Evolutionary conservation across 352 stramenopile species (phyloP), one percentile per base, ranked within the genome.

Genomic region (Globisporangium cylindrosporum): DNA sequence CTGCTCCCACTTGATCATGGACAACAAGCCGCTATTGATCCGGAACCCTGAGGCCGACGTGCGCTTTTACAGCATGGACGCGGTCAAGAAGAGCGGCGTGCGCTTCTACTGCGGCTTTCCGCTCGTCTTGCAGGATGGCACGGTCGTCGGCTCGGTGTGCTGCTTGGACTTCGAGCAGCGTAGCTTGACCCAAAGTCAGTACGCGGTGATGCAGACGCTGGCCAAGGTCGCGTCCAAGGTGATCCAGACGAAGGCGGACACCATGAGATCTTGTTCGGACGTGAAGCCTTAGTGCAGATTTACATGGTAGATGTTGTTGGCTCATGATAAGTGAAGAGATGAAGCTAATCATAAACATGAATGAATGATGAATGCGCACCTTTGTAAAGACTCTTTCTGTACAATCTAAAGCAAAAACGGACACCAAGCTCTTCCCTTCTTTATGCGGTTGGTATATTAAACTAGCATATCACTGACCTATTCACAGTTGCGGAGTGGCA

Each of bases 1-100:
- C 62, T 93, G 86, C 56, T 68, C 80, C 25, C 86, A 92, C 51
- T 81, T 72, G 32, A 82, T 93, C 58, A 73, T 93, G 67, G 76
- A 78, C 54, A 27, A 73, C 38, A 83, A 89, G 65, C 86, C 86
- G 5, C 71, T 93, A 4, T 72, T 93, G 32, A 74, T 89, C 67
- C 73, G 74, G 4, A 75, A 92, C 65, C 78, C 79, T 0, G 81
- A 90, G 34, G 75, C 83, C 0, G 85, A 93, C 70, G 79, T 91
- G 62, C 85, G 85, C n/a, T 93, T 93, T 1, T 22, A 22, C 25
- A 36, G 18, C 27, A 25, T 41, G 2, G 25, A 41, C 15, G 25
- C 54, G 2, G 54, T 59, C 15, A 59, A 8, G 54, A 41, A 59
- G n/a, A 24, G 2, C 7, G 25, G n/a, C 15, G 12, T 41, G 2